Evolutionary conservation across 108 stramenopile species (phyloP).

Genomic region (Epithemia pelagica): DNA sequence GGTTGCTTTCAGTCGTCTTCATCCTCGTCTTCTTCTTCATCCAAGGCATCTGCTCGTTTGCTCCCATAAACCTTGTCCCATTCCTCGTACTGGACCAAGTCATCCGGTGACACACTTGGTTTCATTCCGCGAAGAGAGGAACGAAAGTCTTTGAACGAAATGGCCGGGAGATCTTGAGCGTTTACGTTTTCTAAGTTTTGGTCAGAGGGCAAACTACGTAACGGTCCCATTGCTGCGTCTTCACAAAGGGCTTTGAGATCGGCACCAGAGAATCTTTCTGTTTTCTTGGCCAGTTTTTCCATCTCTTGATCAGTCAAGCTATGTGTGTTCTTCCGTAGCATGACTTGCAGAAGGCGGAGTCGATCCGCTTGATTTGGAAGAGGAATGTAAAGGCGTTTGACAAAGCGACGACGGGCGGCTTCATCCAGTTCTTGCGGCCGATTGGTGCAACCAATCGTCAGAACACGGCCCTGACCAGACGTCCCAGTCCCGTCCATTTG

Average conservation of each 20-base stretch:
- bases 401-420: conserved; percentile 93
- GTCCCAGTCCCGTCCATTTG: conserved; percentile 91
- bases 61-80: conserved; percentile 74
- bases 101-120: conserved; percentile 82
- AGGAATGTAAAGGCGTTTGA: conserved; percentile 92
- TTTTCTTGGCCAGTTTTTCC: conserved; percentile 60
- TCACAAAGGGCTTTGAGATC: conserved; percentile 87
- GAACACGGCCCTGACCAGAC: conserved; percentile 70
- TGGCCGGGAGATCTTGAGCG: conserved; percentile 81
- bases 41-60: conserved; percentile 35
- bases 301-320: conserved; percentile 59
- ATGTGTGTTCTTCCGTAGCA: conserved; percentile 84
- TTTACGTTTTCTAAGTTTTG: conserved; percentile 47
- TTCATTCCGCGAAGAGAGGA: conserved; percentile 62
- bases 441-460: conserved; percentile 98
- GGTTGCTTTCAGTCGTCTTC: no score
- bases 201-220: conserved; percentile 62
- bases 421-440: conserved; percentile 98
- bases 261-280: conserved; percentile 89
- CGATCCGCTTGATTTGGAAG: conserved; percentile 83
- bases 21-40: conserved; percentile 42
- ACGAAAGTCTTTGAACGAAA: conserved; percentile 84
- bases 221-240: conserved; percentile 94
- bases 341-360: conserved; percentile 54
- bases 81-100: conserved; percentile 69